Conservation (phyloP, 805 yeast species). For the Vanderwaltozyma yarrowii region DNA sequence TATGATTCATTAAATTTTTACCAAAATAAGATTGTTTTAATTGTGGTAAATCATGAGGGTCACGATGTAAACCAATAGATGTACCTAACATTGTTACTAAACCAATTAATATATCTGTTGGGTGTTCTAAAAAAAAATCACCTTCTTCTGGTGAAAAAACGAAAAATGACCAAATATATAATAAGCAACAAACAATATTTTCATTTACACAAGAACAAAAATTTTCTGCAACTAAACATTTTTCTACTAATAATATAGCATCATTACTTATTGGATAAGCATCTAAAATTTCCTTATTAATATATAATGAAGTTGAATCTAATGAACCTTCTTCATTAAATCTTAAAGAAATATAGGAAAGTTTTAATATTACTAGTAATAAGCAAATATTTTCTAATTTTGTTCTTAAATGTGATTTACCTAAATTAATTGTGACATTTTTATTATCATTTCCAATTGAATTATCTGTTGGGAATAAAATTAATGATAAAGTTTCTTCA, state of each 20-base stretch:
- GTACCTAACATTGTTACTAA: slow-evolving; percentile 22
- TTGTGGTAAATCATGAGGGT: slow-evolving; percentile 24
- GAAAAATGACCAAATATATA: slow-evolving; percentile 27
- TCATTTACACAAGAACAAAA: slow-evolving; percentile 26
- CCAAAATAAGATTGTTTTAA: slow-evolving; percentile 6
- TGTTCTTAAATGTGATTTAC: slow-evolving; percentile 18
- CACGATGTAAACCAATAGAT: slow-evolving; percentile 27
- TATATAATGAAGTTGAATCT: slow-evolving; percentile 4
- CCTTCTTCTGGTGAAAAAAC: slow-evolving; percentile 29
- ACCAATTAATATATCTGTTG: slow-evolving; percentile 27
- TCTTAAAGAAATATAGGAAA: slow-evolving; percentile 21
- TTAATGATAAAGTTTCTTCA: slow-evolving; percentile 20
- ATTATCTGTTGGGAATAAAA: slow-evolving; percentile 6
- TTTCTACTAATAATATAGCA: slow-evolving; percentile 19
- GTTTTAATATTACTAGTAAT: slow-evolving; percentile 19
- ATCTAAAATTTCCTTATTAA: slow-evolving; percentile 12
- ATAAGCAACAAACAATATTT: slow-evolving; percentile 21
- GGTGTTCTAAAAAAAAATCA: slow-evolving; percentile 26
- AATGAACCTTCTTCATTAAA: slow-evolving; percentile 9
- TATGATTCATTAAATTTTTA: slow-evolving; percentile 18
- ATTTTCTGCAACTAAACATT: slow-evolving; percentile 22
- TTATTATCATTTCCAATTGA: background rate
- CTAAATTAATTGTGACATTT: slow-evolving; percentile 18
- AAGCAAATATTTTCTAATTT: slow-evolving; percentile 22
- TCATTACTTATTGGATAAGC: slow-evolving; percentile 22